Evolutionary conservation across 495 filamentous ascomycete species (phyloP).

Genomic region (Terfezia claveryi): DNA sequence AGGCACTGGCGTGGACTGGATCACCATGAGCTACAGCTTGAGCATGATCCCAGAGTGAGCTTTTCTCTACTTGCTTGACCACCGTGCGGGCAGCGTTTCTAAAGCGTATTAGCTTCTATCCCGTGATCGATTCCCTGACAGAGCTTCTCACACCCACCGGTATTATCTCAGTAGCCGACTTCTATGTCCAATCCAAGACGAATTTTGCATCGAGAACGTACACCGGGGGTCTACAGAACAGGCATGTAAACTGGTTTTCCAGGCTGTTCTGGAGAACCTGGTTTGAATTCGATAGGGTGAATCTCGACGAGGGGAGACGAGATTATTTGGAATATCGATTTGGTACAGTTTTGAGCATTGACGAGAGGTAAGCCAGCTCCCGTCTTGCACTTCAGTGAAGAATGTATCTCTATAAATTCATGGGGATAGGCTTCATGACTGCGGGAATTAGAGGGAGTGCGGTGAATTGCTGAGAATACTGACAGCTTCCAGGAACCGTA

Average conservation of each 20-base stretch:
- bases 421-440: too few relatives aligned
- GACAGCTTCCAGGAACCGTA: constrained; percentile 35
- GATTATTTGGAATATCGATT: constrained; percentile 93
- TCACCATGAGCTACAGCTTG: too few relatives aligned
- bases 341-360: constrained; percentile 63
- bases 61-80: too few relatives aligned
- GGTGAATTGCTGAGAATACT: background rate
- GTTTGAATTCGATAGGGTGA: constrained; percentile 86
- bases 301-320: constrained; percentile 63
- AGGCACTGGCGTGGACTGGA: too few relatives aligned
- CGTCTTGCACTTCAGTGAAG: too few relatives aligned
- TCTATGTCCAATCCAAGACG: constrained; percentile 75
- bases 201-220: constrained; percentile 71
- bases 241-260: constrained; percentile 74
- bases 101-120: too few relatives aligned
- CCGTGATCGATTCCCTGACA: too few relatives aligned
- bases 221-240: constrained; percentile 62
- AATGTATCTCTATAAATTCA: too few relatives aligned
- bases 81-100: too few relatives aligned
- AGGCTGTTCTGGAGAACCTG: constrained; percentile 86
- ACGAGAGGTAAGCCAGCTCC: constrained; percentile 27
- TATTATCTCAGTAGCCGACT: constrained; percentile 66
- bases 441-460: too few relatives aligned
- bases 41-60: too few relatives aligned
- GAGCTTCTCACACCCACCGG: too few relatives aligned